Base-by-base conservation (phyloP, 805 yeast genomes). In the Kluyveromyces starmeri region DNA sequence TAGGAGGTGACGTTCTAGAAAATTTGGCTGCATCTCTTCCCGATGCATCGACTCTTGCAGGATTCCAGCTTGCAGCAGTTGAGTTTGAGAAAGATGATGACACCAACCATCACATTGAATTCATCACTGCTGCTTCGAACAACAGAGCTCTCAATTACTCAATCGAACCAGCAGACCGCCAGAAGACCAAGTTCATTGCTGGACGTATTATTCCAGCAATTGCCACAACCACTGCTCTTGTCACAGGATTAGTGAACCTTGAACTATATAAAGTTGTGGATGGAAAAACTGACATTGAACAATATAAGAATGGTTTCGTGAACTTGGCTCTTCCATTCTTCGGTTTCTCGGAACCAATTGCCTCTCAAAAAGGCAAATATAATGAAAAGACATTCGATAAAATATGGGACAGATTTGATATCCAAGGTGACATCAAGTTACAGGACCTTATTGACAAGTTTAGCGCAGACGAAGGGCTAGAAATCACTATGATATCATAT, bases 21-120 rank as follows among this genome's bases (percentile, higher is more conserved):
- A 58, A 67, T 39, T 64, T 92, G 37, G 84, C 94, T 17, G 76
- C 80, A 27, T 67, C 81, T 9, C 70, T 92, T 47, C 99, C 99
- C 19, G 75, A 83, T 36, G 95, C 96, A 25, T 75, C 94, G 2
- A 67, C 88, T 1, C 63, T 92, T 51, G 94, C 89, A 5, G 96
- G 95, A 2, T 88, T 81, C 65, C 72, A 94, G 55, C 68, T 92
- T 48, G 67, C 56, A 20, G 88, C 95, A n/a, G 92, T 81, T 31
- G 97, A 88, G 47, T 92, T 92, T 58, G 99, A 92, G 64, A 92
- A 92, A 64, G 99, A 92, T 64, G 98, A 92, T 59, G 99, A 92
- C 58, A 61, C 92, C 7, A 92, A 92, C 58, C 95, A 85, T 55
- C 99, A 92, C 61, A 89, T 92, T 49, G 95, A 89, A 57, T 92